Conservation (phyloP, 805 yeast species). For the Ascoidea asiatica region DNA sequence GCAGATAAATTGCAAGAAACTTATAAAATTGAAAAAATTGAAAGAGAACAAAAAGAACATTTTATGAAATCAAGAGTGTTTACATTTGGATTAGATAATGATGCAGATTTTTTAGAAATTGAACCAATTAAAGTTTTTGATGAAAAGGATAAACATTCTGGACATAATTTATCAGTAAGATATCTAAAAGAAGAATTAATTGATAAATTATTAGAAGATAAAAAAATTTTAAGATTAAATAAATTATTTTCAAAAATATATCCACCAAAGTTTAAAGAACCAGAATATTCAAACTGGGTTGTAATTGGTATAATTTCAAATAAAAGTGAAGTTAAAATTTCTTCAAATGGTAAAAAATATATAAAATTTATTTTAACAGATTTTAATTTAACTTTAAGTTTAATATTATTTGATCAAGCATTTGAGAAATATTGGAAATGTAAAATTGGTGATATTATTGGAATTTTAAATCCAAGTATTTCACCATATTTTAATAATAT, state of each 20-base stretch:
- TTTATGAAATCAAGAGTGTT: slow-evolving; percentile 6
- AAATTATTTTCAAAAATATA: slow-evolving; percentile 49
- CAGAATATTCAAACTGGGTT: slow-evolving; percentile 67
- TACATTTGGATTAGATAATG: slow-evolving; percentile 6
- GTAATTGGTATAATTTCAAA: slow-evolving; percentile 52
- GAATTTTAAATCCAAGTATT: slow-evolving; percentile 62
- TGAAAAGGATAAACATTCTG: slow-evolving; percentile 34
- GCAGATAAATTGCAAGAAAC: slow-evolving; percentile 3
- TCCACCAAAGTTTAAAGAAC: slow-evolving; percentile 60
- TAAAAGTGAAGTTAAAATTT: slow-evolving; percentile 39
- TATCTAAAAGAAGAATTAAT: slow-evolving; percentile 28
- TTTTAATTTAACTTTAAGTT: slow-evolving; percentile 42
- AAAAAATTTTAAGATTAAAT: slow-evolving; percentile 42
- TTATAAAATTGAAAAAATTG: slow-evolving; percentile 2
- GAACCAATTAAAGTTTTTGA: slow-evolving; percentile 19
- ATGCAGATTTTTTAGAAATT: not conserved
- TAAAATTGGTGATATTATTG: slow-evolving; percentile 60
- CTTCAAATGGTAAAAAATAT: slow-evolving; percentile 27
- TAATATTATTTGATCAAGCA: slow-evolving; percentile 55
- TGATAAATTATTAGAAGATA: slow-evolving; percentile 25
- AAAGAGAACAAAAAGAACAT: not conserved
- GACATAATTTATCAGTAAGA: slow-evolving; percentile 27
- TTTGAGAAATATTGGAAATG: slow-evolving; percentile 63
- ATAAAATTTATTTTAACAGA: slow-evolving; percentile 55
- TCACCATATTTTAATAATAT: slow-evolving; percentile 22